Conservation (phyloP, 352 stramenopile species). For the Elongisporangium anandrum region DNA sequence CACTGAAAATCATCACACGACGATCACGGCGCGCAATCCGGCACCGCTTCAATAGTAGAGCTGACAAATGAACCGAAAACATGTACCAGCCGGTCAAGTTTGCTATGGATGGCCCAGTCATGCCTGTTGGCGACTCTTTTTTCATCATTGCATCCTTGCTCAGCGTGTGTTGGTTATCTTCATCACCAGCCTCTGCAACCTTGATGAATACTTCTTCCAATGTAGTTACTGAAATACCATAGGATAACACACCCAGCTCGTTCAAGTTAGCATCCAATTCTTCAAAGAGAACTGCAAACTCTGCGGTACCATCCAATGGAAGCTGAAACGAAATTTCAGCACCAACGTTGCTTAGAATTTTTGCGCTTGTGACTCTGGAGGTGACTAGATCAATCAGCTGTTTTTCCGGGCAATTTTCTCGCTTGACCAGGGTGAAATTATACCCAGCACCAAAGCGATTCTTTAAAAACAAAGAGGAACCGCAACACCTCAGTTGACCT, state of each 20-base stretch:
- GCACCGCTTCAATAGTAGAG: conserved; percentile 88
- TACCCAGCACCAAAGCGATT: conserved; percentile 55
- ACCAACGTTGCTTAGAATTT: conserved; percentile 72
- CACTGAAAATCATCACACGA: conserved; percentile 83
- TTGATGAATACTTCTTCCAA: conserved; percentile 91
- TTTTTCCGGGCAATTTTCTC: conserved; percentile 23
- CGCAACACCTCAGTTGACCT: conserved; percentile 52
- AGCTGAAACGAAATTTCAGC: conserved; percentile 78
- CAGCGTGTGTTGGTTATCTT: conserved; percentile 55
- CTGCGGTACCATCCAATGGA: conserved; percentile 39
- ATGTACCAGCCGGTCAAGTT: conserved; percentile 22
- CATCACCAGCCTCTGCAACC: conserved; percentile 56
- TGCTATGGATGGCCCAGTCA: conserved; percentile 11
- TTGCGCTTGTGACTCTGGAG: conserved; percentile 31
- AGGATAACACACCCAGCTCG: conserved; percentile 45
- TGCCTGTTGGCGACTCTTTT: neutral
- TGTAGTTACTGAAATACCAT: conserved; percentile 88
- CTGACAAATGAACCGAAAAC: conserved; percentile 85
- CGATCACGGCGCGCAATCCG: conserved; percentile 90
- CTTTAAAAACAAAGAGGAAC: conserved; percentile 79
- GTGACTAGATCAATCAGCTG: conserved; percentile 41
- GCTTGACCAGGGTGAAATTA: conserved; percentile 54
- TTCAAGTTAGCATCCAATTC: conserved; percentile 45
- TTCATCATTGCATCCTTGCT: conserved; percentile 17
- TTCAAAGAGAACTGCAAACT: conserved; percentile 69